phyloP scores from a whole-genome alignment of 208 protist species.

The Wallacemonas rigidus region DNA sequence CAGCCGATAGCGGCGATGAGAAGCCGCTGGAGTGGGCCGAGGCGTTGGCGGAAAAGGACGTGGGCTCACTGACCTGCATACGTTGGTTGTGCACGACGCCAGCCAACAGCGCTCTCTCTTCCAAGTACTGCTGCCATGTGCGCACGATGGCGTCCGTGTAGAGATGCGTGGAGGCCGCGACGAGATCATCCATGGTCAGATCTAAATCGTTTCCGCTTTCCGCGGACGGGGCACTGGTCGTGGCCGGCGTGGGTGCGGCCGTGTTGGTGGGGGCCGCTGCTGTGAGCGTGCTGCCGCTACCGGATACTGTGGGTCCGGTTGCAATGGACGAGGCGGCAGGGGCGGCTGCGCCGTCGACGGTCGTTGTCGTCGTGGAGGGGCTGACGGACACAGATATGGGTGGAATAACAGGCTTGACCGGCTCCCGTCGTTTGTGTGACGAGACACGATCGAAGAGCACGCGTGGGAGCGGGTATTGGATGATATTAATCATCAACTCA shows the following conservation, averaged over 20 bases:
- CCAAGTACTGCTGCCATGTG: slow-evolving; percentile 9
- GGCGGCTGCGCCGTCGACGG: neutral
- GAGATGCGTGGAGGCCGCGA: neutral
- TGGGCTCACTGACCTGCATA: neutral
- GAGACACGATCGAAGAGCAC: slow-evolving; percentile 26
- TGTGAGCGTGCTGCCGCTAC: neutral
- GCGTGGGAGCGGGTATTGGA: slow-evolving; percentile 61
- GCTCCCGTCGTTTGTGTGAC: slow-evolving; percentile 26
- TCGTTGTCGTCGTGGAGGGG: neutral
- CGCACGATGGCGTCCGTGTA: neutral
- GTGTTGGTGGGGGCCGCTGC: neutral
- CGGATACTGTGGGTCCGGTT: too few species aligned
- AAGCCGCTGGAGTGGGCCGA: neutral
- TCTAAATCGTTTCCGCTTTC: neutral
- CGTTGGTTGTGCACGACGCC: neutral
- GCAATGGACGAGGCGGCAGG: neutral
- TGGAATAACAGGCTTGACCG: neutral
- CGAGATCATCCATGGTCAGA: slow-evolving; percentile 14
- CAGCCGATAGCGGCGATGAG: neutral
- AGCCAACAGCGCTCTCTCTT: neutral
- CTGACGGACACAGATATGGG: too few species aligned
- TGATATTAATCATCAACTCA: slow-evolving; percentile 78
- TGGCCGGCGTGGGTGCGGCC: neutral
- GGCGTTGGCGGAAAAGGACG: neutral
- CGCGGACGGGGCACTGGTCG: neutral